phyloP scores from a whole-genome alignment of 352 stramenopile genomes.

The Pythium pyrilobum region DNA sequence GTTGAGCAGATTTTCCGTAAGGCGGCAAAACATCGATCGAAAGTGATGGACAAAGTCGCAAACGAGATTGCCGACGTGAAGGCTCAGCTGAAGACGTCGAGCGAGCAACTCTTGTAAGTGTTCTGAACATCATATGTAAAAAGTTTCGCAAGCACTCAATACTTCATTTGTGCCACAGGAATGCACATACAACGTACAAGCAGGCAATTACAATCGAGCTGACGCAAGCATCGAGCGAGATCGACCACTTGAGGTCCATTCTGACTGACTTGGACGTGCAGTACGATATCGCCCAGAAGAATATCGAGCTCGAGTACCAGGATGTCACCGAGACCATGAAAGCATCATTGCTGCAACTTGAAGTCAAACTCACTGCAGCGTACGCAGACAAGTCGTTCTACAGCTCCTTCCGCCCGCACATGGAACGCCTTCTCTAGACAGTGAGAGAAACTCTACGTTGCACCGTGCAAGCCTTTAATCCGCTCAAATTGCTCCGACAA shows the following conservation, averaged over 20 bases:
- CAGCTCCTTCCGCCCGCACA: slow-evolving; percentile 1
- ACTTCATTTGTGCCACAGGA: background rate
- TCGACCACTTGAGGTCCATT: background rate
- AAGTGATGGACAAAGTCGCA: slow-evolving; percentile 2
- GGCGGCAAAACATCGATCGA: slow-evolving; percentile 1
- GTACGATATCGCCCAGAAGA: background rate
- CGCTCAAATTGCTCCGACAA: too few relatives aligned
- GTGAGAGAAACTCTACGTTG: too few relatives aligned
- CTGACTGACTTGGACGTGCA: slow-evolving; percentile 3
- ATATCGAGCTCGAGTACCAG: background rate
- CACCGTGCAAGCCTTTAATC: too few relatives aligned
- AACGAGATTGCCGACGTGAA: slow-evolving; percentile 6
- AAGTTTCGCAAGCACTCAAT: background rate
- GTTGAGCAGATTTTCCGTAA: slow-evolving; percentile 16
- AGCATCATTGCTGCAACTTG: background rate
- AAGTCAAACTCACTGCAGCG: background rate
- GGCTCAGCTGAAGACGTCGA: background rate
- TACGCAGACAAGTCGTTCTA: slow-evolving; percentile 11
- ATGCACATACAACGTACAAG: background rate
- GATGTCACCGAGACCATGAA: background rate
- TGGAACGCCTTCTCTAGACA: slow-evolving; percentile 3
- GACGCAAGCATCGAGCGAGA: background rate
- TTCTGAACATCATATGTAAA: background rate
- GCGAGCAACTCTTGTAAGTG: background rate
- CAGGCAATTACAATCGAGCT: background rate